Base-by-base conservation (phyloP, 2,329 filamentous ascomycete genomes). In the Periconia sp. region DNA sequence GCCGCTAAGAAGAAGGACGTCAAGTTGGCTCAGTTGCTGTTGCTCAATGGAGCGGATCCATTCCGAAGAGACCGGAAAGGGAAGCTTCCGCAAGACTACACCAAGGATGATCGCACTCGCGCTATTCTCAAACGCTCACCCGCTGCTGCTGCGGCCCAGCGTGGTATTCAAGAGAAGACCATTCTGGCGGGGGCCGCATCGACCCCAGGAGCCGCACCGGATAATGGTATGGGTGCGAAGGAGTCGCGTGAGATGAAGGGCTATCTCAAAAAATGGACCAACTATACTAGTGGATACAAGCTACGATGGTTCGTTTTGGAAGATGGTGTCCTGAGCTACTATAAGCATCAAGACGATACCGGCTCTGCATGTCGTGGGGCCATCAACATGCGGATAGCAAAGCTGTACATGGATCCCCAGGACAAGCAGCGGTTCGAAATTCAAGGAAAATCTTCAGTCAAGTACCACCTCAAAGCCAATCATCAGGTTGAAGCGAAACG, bases 261-360 rank as follows among this genome's bases (percentile, higher is more conserved):
- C 7, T 99, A 97, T 72, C 80, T 99, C 52, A 97, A 97, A 77
- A 99, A 99, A 74, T 99, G 94, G 94, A 99, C 94, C 45, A 99
- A 99, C 72, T 99, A 99, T 72, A 92, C 93, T 19, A 92, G 90
- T 70, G 94, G 94, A 9, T 99, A 97, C 77, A 96, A 99, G 77
- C 75, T 99, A 59, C 84, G 94, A 55, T 99, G 93, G 92, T 99
- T 99, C 70, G 94, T 97, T 14, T 84, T 99, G 9, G 94, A 99
- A 71, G 94, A 99, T 70, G 94, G 94, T 13, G 93, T 99, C 13
- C 76, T 99, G 61, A 97, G 94, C 75, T 99, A 99, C 77, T 99
- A 97, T 79, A 99, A 99, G 77, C 91, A 97, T 73, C 94, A 99
- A 76, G 94, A 99, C 70, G 94, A 99, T 72, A 91, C 92, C 31